Evolutionary conservation across 352 stramenopile species (phyloP), one percentile per base, ranked within the genome.

Genomic region (Phytophthora ramorum): DNA sequence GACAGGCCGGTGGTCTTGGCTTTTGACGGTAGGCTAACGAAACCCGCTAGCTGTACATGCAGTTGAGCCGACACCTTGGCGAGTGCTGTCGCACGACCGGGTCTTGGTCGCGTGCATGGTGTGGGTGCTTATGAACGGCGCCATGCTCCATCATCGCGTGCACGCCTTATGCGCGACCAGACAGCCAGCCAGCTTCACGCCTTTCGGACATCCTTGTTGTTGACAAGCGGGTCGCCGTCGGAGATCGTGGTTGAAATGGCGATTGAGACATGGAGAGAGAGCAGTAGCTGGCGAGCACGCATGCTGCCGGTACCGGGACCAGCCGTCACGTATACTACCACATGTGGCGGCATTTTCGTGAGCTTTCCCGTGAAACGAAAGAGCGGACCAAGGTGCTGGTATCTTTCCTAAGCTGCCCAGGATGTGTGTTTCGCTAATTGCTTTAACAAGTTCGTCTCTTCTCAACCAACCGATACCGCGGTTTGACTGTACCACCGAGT

Each of bases 111-210:
- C 17, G 53, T 32, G 28, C 28, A 32, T 32, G 28, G n/a, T 12
- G 34, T 40, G 34, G 34, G 10, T 40, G 34, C 14, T 14, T 40
- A 4, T 6, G 14, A 10, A n/a, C 12, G 1, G 13, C 6, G 0
- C 2, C 37, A 20, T 9, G 0, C 37, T 22, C 2, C 16, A 32
- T 32, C 41, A 30, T 41, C 43, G 19, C 3, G 10, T 19, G 32
- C 22, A 24, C 58, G 38, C 58, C 37, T 59, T 66, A 66, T 66
- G 58, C 49, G 54, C 58, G 49, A 22, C 49, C 58, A 66, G 58
- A 60, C 58, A 19, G 13, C 47, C 13, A 53, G 19, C 30, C 37
- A 40, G 26, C 28, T n/a, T 30, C 28, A 32, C 16, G 37, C 4
- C 16, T 16, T 19, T 20, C 16, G 37, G 14, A 44, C 19, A 34